Evolutionary conservation across 495 filamentous ascomycete species (phyloP).

Genomic region (Oidiodendron maius): DNA sequence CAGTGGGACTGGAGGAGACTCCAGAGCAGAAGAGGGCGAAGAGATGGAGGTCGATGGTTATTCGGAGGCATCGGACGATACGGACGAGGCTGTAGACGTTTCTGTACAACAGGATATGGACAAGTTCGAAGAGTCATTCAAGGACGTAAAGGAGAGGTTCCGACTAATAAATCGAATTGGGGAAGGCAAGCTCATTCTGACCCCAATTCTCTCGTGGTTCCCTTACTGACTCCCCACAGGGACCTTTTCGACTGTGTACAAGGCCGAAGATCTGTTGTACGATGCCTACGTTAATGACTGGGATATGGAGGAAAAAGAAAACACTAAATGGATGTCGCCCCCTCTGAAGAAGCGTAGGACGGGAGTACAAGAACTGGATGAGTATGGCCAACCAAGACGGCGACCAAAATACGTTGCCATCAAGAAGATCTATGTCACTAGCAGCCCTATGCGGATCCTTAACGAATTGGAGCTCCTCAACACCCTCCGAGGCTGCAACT

Average conservation of each 20-base stretch:
- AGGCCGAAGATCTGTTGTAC: conserved; percentile 92
- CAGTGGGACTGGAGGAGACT: conserved; percentile 26
- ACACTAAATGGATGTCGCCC: conserved; percentile 55
- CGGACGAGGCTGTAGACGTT: conserved; percentile 61
- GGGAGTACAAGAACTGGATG: conserved; percentile 11
- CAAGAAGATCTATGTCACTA: conserved; percentile 99
- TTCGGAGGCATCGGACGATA: conserved; percentile 45
- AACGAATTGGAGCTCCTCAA: conserved; percentile 97
- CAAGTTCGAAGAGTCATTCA: conserved; percentile 73
- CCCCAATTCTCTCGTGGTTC: conserved; percentile 3
- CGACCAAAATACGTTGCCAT: conserved; percentile 80
- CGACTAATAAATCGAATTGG: conserved; percentile 94
- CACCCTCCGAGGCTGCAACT: conserved; percentile 72
- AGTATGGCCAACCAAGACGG: conserved; percentile 26
- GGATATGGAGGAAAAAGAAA: conserved; percentile 66
- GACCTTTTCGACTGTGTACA: conserved; percentile 98
- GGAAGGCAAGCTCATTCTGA: conserved; percentile 66
- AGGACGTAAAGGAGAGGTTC: conserved; percentile 74
- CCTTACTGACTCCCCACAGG: conserved; percentile 40
- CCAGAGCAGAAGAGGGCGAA: conserved; percentile 24
- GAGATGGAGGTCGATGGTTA: conserved; percentile 27
- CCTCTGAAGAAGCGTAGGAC: conserved; percentile 41
- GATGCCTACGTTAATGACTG: conserved; percentile 79
- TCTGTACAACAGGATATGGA: conserved; percentile 79
- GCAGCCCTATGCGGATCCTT: conserved; percentile 83